Percentiles rank a stretch among this genome's conserved stretches.
These are phyloP conservation scores for Phytophthora tubulina DNA, from an alignment of 352 stramenopile genomes.

Conservation along the genomic window DNA sequence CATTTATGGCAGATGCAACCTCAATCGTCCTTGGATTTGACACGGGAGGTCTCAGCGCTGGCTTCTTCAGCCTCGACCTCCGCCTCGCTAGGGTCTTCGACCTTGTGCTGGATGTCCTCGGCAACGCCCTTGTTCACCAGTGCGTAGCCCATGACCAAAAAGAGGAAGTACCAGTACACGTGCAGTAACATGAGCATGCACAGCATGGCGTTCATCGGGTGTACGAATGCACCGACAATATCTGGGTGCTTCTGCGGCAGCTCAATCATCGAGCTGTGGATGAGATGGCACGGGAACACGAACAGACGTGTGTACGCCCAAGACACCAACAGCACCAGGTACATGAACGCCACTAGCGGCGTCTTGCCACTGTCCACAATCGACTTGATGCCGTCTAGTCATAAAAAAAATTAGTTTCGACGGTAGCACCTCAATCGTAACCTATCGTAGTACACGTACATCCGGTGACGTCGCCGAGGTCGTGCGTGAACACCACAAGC, in stretches of 20 bases:
- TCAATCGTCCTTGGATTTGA: slow-evolving; percentile 47
- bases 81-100: slow-evolving; percentile 33
- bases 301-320: slow-evolving; percentile 62
- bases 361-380: slow-evolving; percentile 62
- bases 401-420: slow-evolving; percentile 24
- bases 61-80: slow-evolving; percentile 18
- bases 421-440: not conserved
- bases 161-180: slow-evolving; percentile 60
- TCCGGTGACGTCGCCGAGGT: slow-evolving; percentile 62
- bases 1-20: slow-evolving; percentile 20
- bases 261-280: slow-evolving; percentile 39
- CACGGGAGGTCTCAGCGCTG: slow-evolving; percentile 1
- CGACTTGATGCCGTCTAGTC: slow-evolving; percentile 71
- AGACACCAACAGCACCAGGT: slow-evolving; percentile 45
- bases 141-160: slow-evolving; percentile 58
- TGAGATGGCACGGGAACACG: slow-evolving; percentile 51
- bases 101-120: slow-evolving; percentile 57
- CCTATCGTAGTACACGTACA: slow-evolving; percentile 40
- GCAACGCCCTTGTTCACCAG: slow-evolving; percentile 50
- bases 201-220: slow-evolving; percentile 51
- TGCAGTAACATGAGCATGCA: slow-evolving; percentile 57
- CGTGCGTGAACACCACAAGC: slow-evolving; percentile 62
- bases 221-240: slow-evolving; percentile 34
- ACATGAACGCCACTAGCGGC: slow-evolving; percentile 42
- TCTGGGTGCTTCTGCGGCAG: slow-evolving; percentile 37